phyloP scores from a whole-genome alignment of 169 alveolate genomes.

The Eimeria zaria region DNA sequence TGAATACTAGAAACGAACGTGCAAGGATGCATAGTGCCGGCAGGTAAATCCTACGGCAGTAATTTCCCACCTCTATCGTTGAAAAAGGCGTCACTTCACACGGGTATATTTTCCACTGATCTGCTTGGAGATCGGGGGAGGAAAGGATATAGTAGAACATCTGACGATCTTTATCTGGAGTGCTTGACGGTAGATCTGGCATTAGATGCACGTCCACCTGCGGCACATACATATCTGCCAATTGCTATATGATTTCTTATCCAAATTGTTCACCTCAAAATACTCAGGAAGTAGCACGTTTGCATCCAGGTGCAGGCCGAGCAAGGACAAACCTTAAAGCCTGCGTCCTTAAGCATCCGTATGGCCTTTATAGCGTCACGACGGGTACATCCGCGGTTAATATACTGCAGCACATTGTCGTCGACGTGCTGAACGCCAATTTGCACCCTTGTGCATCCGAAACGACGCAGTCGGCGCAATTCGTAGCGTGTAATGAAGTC shows the following conservation, averaged over 20 bases:
- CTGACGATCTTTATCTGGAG: constrained; percentile 92
- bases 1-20: not conserved
- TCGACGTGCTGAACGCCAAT: constrained; percentile 97
- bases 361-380: constrained; percentile 93
- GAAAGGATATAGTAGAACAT: constrained; percentile 94
- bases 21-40: not conserved
- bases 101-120: constrained; percentile 98
- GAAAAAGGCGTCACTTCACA: constrained; percentile 98
- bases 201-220: constrained; percentile 97
- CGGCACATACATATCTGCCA: not conserved
- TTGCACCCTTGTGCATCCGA: constrained; percentile 97
- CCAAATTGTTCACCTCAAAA: not conserved
- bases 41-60: not conserved
- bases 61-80: constrained; percentile 89
- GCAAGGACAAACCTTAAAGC: constrained; percentile 90
- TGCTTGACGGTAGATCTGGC: constrained; percentile 96
- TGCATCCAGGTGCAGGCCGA: not conserved
- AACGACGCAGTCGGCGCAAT: constrained; percentile 90
- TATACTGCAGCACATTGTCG: constrained; percentile 91
- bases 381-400: constrained; percentile 92
- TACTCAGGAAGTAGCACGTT: too few relatives aligned
- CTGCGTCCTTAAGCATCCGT: constrained; percentile 94
- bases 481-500: constrained; percentile 95
- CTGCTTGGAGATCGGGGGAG: constrained; percentile 95
- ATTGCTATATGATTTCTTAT: not conserved